Base-by-base conservation (phyloP, 257 asterid species). In the Penstemon newberryi region DNA sequence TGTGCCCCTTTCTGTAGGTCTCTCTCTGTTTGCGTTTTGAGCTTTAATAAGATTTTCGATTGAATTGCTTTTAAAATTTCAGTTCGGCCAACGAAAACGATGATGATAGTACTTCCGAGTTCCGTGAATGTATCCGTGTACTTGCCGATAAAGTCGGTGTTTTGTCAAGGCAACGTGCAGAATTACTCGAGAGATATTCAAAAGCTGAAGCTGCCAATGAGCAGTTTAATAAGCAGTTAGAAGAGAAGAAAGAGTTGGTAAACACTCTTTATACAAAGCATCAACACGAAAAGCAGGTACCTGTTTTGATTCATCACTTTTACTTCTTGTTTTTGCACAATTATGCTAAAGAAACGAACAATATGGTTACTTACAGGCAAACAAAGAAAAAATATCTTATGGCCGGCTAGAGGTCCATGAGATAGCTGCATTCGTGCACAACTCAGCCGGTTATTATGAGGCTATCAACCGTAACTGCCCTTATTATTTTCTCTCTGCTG, bases 251-350 rank as follows among this genome's bases (percentile, higher is more conserved):
- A 77, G 96, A 89, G 74, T 66, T 86, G 81, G 82, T 87, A 47
- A 87, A 74, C 81, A 78, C 92, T 2, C 95, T 94, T 56, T 94
- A 94, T 73, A 54, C 76, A 45, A 91, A 91, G 82, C 93, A 86
- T 84, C 96, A 89, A 76, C 91, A 71, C 37, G 97, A 94, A 81
- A 94, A 94, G 79, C 99, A 94, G 99, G 99, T 87, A 73, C 12
- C 2, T 7, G 13, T 15, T 4, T 45, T 7, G 3, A 9, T 6
- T 36, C 44, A 3, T 15, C 5, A 25, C 57, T 10, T 19, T 41
- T 56, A 12, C 15, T 56, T 51, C 37, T 43, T 33, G 25, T 43
- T 54, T 38, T 3, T 50, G 52, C 3, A 33, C 40, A 12, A 50
- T 41, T 10, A 25, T 25, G 33, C 51, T 69, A 13, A 58, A 19